Base-by-base conservation (phyloP, 2,329 filamentous ascomycete genomes). In the Aureobasidium leucospermi region DNA sequence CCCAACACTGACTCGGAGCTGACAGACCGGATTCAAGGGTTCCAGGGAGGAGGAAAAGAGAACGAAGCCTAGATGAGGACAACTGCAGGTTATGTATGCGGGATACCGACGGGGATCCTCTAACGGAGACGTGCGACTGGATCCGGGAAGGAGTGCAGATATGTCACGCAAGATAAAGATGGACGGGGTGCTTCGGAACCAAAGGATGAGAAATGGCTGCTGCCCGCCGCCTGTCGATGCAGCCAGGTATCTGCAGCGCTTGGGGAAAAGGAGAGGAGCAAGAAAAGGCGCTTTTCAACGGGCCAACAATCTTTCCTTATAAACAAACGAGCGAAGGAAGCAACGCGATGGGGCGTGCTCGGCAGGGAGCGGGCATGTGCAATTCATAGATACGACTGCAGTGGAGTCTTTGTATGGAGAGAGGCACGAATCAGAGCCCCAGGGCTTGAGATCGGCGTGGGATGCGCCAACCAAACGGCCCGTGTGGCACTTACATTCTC, bases 21-120 rank as follows among this genome's bases (percentile, higher is more conserved):
- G 43, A 36, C 55, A 41, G 45, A 41, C 8, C 46, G 45, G 45
- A 59, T 41, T 48, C 56, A 58, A 41, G 32, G 15, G 47, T 23
- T 28, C 32, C 56, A 32, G 16, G 38, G 45, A 42, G n/a, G 38
- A 34, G 46, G 36, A 16, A 49, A 45, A 58, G 43, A 34, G 56
- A 42, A 36, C 16, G 56, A 28, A 32, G 16, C 56, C 45, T 38
- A 43, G 32, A 58, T 58, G 45, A 58, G 55, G 43, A 49, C 55
- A 58, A 49, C 45, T 49, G 55, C 55, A 58, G 55, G 32, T 49
- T 48, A 58, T 58, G 55, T 58, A 58, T 49, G 55, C 55, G 45
- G 34, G 36, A 23, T 34, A 38, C 34, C 55, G 55, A 48, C 55
- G 36, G 55, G 36, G 29, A 29, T n/a, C 45, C 42, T 43, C 45